Evolutionary conservation across 2,329 filamentous ascomycete species (phyloP), one percentile per base, ranked within the genome.

Genomic region (Arthroderma sp.): DNA sequence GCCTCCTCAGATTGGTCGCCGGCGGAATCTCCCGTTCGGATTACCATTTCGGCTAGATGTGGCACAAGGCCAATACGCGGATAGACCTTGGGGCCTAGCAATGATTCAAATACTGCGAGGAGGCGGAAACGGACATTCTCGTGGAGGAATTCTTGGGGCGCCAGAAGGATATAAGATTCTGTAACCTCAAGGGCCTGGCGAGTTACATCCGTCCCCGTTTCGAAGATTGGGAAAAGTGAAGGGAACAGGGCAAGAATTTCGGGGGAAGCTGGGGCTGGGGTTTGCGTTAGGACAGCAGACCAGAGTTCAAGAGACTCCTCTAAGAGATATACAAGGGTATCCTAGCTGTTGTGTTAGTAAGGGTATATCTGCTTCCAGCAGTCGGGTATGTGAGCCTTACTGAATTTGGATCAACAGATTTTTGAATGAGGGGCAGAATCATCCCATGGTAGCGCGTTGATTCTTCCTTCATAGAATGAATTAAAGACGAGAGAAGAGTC

Each of bases 221-320:
- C 76, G 10, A 88, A 68, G 6, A 86, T 70, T 0, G 78, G 78
- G 9, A 87, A 73, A 1, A 77, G 71, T 38, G 73, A 65, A n/a
- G 76, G 73, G 2, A 78, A 72, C 32, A 89, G 69, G 3, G 70
- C 67, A 3, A 83, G 61, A n/a, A 88, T 65, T 9, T 79, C 77
- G 0, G 71, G 65, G 1, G 77, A 72, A 9, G 63, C 66, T 0
- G 82, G 79, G 8, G 76, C 66, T 5, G 73, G 71, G 47, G 79
- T 80, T 55, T 86, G 78, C 50, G 71, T 70, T 33, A 88, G 63
- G 7, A 95, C 78, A 1, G 82, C 77, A 31, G 75, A 73, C 89
- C 89, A 96, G 3, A 98, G 74, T 45, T 95, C 88, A 9, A 96
- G 70, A 0, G 86, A 85, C 60, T 98, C 91, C 50, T 96, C 91